Base-by-base conservation (phyloP, 2,329 filamentous ascomycete species). In the Myriosclerotinia scirpicola region DNA sequence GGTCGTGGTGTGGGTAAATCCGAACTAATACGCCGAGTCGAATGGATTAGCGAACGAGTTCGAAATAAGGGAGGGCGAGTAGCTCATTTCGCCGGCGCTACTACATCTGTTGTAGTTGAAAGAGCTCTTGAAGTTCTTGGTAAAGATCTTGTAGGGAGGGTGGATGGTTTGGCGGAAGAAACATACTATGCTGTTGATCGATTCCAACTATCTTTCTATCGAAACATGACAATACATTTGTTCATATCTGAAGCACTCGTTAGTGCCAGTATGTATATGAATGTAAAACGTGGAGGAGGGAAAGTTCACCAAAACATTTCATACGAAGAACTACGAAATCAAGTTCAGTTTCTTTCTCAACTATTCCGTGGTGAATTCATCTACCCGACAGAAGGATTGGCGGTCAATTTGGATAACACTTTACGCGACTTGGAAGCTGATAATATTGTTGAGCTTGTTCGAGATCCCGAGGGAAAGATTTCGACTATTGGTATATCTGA, bases 181-280 rank as follows among this genome's bases (percentile, higher is more conserved):
- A 98, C 95, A 0, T 98, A 92, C 78, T 97, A 92, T 74, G 95
- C 95, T 5, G 93, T 97, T 50, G 95, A 99, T 77, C 86, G 93
- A 64, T 99, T 99, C 81, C 95, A 99, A 76, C 85, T 99, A 12
- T 97, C 93, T 0, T 99, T 99, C 78, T 99, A 99, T 79, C 89
- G 95, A 63, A 99, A 99, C 78, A 98, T 98, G 95, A 97, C 94
- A 0, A 99, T 99, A 69, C 95, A 99, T 76, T 85, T 99, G 6
- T 99, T 99, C 78, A 95, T 99, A 67, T 90, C 92, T 2, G 93
- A 98, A 76, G 91, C 94, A 0, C 82, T 99, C 5, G 92, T 98
- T 30, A 95, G 92, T 69, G 92, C 89, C 5, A 91, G 91, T 38
- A 89, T 99, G 83, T 99, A 99, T 77, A 95, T 89, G 0, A 86